Evolutionary conservation across 805 yeast species (phyloP), one percentile per base, ranked within the genome.

Genomic region (Cyberlindnera xishuangbannaensis): DNA sequence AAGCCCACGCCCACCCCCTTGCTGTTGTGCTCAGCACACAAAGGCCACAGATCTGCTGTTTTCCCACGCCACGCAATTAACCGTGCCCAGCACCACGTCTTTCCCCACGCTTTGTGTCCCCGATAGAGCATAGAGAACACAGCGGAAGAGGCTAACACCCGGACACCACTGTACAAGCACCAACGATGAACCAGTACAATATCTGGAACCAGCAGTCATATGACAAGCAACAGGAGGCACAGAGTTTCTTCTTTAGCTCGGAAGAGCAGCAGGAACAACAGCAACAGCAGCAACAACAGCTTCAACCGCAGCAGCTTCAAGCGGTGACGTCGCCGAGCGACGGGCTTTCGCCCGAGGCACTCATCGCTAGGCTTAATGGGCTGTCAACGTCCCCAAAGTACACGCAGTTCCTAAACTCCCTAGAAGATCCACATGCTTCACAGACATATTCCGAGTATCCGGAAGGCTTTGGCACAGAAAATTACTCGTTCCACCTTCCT

Each of bases 401-500:
- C 35, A 15, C 39, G 4, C 37, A 29, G 16, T 33, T 35, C 16
- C 22, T 30, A 18, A 22, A 15, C 24, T 13, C 30, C 4, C 6
- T 37, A 9, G 33, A 37, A 17, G 23, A 12, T 9, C 23, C 23
- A 9, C 12, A 9, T n/a, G n/a, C n/a, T n/a, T n/a, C n/a, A n/a
- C n/a, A n/a, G n/a, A n/a, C n/a, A n/a, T 19, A 16, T 27, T 6
- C 4, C 32, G 21, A 12, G 15, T 19, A 26, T 27, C 26, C 23
- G 7, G n/a, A n/a, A n/a, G n/a, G n/a, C n/a, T n/a, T n/a, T n/a
- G n/a, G n/a, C n/a, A 6, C 20, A 15, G 18, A 19, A 8, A 18
- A 33, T 27, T 25, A 31, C 19, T 16, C 38, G 11, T 53, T 45
- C 40, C 43, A 38, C 25, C 31, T 77, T 32, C 83, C 84, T 0